Base-by-base conservation (phyloP, 2,329 filamentous ascomycete species). In the Fusarium bactridioides region DNA sequence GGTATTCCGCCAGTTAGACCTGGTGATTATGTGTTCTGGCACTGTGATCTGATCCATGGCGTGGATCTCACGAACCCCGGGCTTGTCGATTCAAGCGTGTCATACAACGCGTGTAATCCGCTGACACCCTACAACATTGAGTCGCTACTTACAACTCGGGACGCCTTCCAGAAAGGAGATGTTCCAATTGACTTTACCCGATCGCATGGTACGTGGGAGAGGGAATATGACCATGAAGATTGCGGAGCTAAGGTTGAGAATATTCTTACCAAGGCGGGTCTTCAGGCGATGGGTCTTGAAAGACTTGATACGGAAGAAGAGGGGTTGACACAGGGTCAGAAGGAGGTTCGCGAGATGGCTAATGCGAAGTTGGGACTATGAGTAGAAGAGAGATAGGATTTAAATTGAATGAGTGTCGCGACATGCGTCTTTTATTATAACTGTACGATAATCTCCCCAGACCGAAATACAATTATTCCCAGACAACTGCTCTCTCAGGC, bases 41-140 rank as follows among this genome's bases (percentile, higher is more conserved):
- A 57, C 11, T 57, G 54, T 3, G 54, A 57, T 11, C 4, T 57
- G 54, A 23, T 57, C 13, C 54, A 57, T 15, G 54, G 54, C 4
- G 54, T 57, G 3, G 54, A 57, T 13, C 54, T 40, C 7, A 57
- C 40, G 2, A 57, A 57, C 19, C 40, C 54, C 1, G 54, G 29
- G 2, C 29, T 57, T 7, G 38, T 27, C 8, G 54, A 57, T n/a
- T 57, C 54, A 7, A 57, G 54, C n/a, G 54, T 57, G 4, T 57
- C 54, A n/a, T 57, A 57, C 23, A 57, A 57, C 4, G 54, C 54
- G 11, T 57, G 54, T 18, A 57, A 48, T 25, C 54, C 54, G 10
- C 40, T 57, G 4, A 57, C 40, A 18, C 54, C 40, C 1, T 57
- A 57, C 8, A 57, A 57, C 3, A 57, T 57, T 5, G 54, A 47